Conservation (phyloP, 352 stramenopile species). For the Heterotrichella gracilis region DNA sequence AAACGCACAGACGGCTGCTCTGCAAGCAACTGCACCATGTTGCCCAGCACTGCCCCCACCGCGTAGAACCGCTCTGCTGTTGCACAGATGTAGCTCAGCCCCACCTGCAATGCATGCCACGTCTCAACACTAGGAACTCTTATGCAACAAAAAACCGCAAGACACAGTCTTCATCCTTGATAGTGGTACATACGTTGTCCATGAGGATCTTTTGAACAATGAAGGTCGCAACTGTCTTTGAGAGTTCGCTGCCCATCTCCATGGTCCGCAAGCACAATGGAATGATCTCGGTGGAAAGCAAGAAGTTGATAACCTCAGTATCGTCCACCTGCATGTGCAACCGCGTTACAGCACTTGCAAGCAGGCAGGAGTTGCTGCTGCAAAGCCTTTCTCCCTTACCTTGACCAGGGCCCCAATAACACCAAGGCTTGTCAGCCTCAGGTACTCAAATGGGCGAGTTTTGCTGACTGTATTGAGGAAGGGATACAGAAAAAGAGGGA, state of each 20-base stretch:
- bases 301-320: conserved; percentile 85
- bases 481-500: conserved; percentile 87
- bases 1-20: conserved; percentile 57
- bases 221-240: conserved; percentile 93
- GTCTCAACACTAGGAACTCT: too few relatives aligned
- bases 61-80: conserved; percentile 66
- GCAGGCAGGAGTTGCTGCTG: background rate
- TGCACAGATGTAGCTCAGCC: conserved; percentile 88
- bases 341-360: background rate
- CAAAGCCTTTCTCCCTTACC: conserved; percentile 20
- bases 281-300: conserved; percentile 97
- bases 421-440: conserved; percentile 73
- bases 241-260: conserved; percentile 80
- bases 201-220: conserved; percentile 97
- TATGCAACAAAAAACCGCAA: too few relatives aligned
- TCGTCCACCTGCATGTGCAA: conserved; percentile 51
- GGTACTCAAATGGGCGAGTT: conserved; percentile 87
- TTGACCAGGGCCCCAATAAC: conserved; percentile 96
- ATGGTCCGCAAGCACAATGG: conserved; percentile 90
- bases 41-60: conserved; percentile 55
- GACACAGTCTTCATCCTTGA: too few relatives aligned
- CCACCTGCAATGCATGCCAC: too few relatives aligned
- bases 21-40: conserved; percentile 74
- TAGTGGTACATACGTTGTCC: too few relatives aligned
- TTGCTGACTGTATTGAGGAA: conserved; percentile 95